These are phyloP conservation scores for Leishmania mexicana DNA, from an alignment of 208 protist species.

Conservation along the genomic window DNA sequence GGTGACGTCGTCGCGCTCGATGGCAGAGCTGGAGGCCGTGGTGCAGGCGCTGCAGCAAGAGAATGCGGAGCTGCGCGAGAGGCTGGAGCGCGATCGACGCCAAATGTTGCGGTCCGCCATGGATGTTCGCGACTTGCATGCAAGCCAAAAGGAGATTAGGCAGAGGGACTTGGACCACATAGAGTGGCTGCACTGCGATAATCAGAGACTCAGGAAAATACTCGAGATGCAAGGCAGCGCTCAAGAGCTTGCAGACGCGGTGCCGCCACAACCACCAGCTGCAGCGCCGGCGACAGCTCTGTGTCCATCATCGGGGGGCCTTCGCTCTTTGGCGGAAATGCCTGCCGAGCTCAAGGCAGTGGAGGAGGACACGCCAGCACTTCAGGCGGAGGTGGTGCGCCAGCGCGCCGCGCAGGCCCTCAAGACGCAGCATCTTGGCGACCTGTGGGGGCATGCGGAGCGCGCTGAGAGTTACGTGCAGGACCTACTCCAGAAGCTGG, in stretches of 20 bases:
- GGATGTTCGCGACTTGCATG: constrained; percentile 38
- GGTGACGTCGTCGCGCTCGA: neutral
- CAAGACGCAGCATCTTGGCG: constrained; percentile 29
- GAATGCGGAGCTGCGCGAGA: constrained; percentile 16
- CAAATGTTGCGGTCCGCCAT: constrained; percentile 45
- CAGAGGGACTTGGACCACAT: constrained; percentile 16
- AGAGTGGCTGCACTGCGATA: constrained; percentile 28
- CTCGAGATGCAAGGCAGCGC: neutral
- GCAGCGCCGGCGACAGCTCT: too few species aligned
- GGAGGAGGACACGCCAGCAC: neutral
- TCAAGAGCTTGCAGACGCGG: neutral
- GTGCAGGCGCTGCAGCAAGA: constrained; percentile 16
- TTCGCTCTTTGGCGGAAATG: too few species aligned
- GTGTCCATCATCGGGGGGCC: neutral
- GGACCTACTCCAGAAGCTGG: constrained; percentile 12
- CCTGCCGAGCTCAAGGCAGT: neutral
- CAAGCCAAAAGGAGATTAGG: constrained; percentile 11
- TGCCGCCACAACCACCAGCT: neutral
- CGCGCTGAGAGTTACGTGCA: constrained; percentile 19
- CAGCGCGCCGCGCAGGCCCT: neutral
- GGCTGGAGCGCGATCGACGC: constrained; percentile 18
- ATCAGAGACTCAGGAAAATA: constrained; percentile 11
- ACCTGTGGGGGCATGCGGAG: constrained; percentile 23
- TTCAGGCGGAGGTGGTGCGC: constrained; percentile 15
- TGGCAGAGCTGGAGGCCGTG: neutral